Conservation (phyloP, 73 alveolate species). For the Paramecium pentaurelia region DNA sequence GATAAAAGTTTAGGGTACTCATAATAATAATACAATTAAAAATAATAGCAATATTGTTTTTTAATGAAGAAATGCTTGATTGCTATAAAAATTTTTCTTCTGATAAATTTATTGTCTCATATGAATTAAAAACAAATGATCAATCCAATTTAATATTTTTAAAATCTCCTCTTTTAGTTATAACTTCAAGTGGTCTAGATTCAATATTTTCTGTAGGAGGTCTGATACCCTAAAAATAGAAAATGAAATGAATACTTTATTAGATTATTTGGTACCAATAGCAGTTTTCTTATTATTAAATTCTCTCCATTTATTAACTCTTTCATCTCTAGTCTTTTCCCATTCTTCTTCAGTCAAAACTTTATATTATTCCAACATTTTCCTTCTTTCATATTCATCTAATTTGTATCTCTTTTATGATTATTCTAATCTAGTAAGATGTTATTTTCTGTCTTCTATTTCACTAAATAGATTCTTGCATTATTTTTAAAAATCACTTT, state of each 20-base stretch:
- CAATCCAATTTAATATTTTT: slow-evolving; percentile 1
- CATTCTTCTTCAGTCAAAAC: slow-evolving; percentile 89
- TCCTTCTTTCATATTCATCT: slow-evolving; percentile 83
- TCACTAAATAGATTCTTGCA: slow-evolving; percentile 86
- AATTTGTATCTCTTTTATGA: slow-evolving; percentile 80
- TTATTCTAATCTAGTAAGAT: slow-evolving; percentile 76
- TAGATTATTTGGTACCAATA: slow-evolving; percentile 53
- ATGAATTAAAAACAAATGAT: neutral
- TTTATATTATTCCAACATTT: slow-evolving; percentile 74
- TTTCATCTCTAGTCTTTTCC: slow-evolving; percentile 93
- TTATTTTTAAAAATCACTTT: slow-evolving; percentile 80
- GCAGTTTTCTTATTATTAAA: slow-evolving; percentile 77
- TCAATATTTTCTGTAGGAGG: slow-evolving; percentile 37
- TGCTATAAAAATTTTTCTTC: neutral
- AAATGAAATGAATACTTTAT: neutral
- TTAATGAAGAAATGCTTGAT: neutral
- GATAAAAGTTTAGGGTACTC: neutral
- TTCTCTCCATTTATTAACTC: slow-evolving; percentile 93
- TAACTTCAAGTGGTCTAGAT: neutral
- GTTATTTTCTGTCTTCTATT: slow-evolving; percentile 90
- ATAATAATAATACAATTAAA: neutral
- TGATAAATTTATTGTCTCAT: neutral
- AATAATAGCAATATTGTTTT: neutral
- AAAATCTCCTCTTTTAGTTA: neutral
- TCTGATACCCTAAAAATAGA: neutral